A percentile compares a stretch with the other conserved stretches of the same genome.
These are phyloP conservation scores for Hypomyces perniciosus DNA, from an alignment of 2,329 filamentous ascomycete genomes.

Conservation along the genomic window DNA sequence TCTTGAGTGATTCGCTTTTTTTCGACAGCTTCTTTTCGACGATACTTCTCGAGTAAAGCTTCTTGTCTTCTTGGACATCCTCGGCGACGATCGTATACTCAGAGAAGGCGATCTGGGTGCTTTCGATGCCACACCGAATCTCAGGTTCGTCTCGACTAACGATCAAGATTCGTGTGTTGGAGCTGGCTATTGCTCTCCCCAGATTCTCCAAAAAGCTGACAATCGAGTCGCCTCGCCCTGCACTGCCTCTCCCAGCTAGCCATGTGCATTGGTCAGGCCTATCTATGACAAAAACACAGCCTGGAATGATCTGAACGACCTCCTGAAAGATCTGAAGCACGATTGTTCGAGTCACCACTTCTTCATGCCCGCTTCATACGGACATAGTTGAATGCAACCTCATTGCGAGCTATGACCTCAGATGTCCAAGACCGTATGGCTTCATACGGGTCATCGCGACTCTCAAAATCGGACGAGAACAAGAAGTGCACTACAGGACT, in stretches of 20 bases:
- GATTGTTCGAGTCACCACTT: conserved; percentile 13
- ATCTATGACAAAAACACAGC: conserved; percentile 23
- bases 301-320: conserved; percentile 11
- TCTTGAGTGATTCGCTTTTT: conserved; percentile 16
- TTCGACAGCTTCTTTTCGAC: conserved; percentile 24
- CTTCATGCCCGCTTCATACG: neutral
- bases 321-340: conserved; percentile 18
- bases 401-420: conserved; percentile 14
- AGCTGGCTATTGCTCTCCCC: conserved; percentile 5
- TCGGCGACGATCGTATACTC: conserved; percentile 18
- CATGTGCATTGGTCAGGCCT: conserved; percentile 30
- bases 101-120: neutral
- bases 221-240: conserved; percentile 5
- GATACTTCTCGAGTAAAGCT: conserved; percentile 19
- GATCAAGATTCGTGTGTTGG: conserved; percentile 20
- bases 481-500: conserved; percentile 25
- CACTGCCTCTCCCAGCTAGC: neutral
- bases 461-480: conserved; percentile 23
- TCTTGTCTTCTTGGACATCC: conserved; percentile 21
- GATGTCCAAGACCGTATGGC: conserved; percentile 27
- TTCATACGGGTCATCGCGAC: conserved; percentile 20
- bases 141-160: conserved; percentile 21
- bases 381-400: conserved; percentile 14
- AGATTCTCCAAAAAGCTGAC: conserved; percentile 17
- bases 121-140: conserved; percentile 17